phyloP scores from a whole-genome alignment of 169 alveolate genomes.

The Babesia caballi region DNA sequence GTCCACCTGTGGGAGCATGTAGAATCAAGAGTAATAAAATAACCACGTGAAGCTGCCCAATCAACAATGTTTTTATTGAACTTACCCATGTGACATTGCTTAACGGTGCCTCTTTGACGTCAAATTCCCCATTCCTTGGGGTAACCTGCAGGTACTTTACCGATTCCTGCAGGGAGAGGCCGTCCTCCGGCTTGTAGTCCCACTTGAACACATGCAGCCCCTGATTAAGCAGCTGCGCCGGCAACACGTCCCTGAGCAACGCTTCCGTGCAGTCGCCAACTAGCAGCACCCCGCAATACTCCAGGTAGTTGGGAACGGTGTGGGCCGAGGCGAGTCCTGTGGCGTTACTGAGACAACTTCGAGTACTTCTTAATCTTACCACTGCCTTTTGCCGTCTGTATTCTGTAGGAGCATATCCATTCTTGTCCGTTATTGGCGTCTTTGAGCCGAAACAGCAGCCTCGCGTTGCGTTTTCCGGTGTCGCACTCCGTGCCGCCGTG shows the following conservation, averaged over 20 bases:
- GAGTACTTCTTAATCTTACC: neutral
- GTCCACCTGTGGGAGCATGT: constrained; percentile 19
- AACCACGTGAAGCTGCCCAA: no score
- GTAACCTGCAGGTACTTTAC: neutral
- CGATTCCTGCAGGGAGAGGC: constrained; percentile 9
- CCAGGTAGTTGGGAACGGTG: constrained; percentile 42
- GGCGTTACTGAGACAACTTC: neutral
- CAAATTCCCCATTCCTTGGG: neutral
- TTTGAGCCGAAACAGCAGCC: constrained; percentile 13
- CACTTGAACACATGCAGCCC: constrained; percentile 11
- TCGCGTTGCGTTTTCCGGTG: neutral
- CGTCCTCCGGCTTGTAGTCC: neutral
- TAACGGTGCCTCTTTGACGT: neutral
- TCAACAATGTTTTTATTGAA: no score
- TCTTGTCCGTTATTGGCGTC: neutral
- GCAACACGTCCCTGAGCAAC: neutral
- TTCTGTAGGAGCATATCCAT: constrained; percentile 60
- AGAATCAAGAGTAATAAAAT: neutral
- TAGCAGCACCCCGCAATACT: constrained; percentile 38
- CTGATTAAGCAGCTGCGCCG: neutral
- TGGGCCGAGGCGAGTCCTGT: neutral
- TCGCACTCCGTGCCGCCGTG: neutral
- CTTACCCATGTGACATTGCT: constrained; percentile 50
- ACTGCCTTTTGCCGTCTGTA: neutral
- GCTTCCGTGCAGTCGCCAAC: neutral